Conservation (phyloP, 1,284 basidiomycete species). For the Apiotrichum akiyoshidainum region DNA sequence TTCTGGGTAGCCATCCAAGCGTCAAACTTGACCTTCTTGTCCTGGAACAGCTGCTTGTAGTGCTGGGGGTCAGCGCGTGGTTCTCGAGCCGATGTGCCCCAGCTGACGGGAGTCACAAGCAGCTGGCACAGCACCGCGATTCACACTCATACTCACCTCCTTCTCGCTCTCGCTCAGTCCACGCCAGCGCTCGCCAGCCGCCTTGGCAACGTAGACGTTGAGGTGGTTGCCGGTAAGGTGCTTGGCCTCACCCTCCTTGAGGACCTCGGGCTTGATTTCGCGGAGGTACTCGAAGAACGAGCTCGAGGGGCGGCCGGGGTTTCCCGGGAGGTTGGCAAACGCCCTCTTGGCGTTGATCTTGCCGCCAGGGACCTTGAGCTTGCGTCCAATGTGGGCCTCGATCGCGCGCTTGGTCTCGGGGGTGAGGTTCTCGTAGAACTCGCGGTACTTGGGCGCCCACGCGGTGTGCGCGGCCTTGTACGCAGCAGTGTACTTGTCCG, state of each 20-base stretch:
- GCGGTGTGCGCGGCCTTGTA: constrained; percentile 13
- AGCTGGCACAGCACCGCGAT: no score
- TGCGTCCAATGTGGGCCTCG: constrained; percentile 28
- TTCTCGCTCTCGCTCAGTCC: constrained; percentile 30
- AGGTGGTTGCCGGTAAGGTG: background rate
- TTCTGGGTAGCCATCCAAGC: background rate
- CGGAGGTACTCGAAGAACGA: constrained; percentile 32
- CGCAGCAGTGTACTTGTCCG: constrained; percentile 11
- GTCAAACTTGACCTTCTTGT: background rate
- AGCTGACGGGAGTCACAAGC: no score
- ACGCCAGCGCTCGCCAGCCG: constrained; percentile 33
- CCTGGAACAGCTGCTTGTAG: background rate
- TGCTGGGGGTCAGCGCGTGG: background rate
- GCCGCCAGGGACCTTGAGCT: constrained; percentile 28
- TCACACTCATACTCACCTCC: constrained; percentile 26
- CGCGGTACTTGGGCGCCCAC: constrained; percentile 26
- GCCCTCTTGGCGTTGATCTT: constrained; percentile 15
- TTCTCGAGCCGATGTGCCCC: no score
- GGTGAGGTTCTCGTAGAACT: constrained; percentile 27
- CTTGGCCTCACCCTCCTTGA: constrained; percentile 2
- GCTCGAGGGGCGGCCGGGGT: constrained; percentile 31
- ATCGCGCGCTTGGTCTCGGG: constrained; percentile 25
- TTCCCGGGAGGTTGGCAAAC: constrained; percentile 23
- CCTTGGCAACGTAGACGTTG: constrained; percentile 16
- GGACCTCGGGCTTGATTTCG: constrained; percentile 11